phyloP scores from a whole-genome alignment of 164 flowering plant species.

The Berberis vulgaris region DNA sequence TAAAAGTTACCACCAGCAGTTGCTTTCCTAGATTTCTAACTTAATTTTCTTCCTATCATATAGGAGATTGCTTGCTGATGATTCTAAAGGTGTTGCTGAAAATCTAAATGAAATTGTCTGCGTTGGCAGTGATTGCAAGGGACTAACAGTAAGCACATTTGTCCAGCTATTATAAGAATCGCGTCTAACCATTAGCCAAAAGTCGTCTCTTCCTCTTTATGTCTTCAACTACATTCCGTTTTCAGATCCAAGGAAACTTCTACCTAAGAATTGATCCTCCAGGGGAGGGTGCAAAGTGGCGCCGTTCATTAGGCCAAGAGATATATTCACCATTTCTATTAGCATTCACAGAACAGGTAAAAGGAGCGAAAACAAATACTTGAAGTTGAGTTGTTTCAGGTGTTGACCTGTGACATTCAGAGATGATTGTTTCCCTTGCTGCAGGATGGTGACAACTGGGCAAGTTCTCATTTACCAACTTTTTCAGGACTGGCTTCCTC shows the following conservation, averaged over 20 bases:
- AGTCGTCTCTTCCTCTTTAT: neutral
- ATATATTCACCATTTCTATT: constrained; percentile 86
- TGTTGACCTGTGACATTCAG: neutral
- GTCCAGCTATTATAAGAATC: neutral
- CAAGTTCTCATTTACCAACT: constrained; percentile 32
- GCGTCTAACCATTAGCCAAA: neutral
- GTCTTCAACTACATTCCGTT: neutral
- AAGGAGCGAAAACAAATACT: neutral
- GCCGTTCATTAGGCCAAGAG: constrained; percentile 86
- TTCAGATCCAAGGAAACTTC: constrained; percentile 77
- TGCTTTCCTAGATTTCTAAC: neutral
- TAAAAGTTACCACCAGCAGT: neutral
- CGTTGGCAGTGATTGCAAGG: constrained; percentile 17
- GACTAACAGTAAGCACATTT: constrained; percentile 37
- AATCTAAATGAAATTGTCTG: constrained; percentile 34
- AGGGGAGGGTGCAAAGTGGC: constrained; percentile 98
- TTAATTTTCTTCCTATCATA: constrained; percentile 5
- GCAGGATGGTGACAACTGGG: constrained; percentile 65
- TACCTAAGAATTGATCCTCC: constrained; percentile 68
- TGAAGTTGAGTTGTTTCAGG: neutral
- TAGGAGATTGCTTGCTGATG: constrained; percentile 37
- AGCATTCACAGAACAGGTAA: constrained; percentile 83
- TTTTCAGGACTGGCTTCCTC: constrained; percentile 67
- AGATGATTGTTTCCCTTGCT: constrained; percentile 9
- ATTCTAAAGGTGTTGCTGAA: constrained; percentile 38